Percentiles rank a stretch among this genome's conserved stretches.
Conservation (phyloP, 2,329 filamentous ascomycete species). For the Botrytis tulipae region DNA sequence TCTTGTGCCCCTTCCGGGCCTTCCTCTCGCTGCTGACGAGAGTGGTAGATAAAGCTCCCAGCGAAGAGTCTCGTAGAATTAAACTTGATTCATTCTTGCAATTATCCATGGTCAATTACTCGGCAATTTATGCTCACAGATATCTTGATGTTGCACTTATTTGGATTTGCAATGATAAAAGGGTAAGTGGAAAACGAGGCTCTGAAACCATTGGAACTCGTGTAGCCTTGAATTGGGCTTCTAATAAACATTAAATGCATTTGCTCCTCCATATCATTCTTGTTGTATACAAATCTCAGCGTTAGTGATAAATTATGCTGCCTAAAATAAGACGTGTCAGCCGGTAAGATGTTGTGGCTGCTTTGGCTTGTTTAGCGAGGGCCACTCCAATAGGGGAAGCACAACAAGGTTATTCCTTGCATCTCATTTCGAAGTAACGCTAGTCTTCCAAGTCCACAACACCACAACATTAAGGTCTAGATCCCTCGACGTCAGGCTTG, state of each 20-base stretch:
- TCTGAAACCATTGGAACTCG: neutral
- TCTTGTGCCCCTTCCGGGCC: neutral
- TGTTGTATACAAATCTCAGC: accelerated
- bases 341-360: neutral
- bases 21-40: neutral
- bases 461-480: neutral
- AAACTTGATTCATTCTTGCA: neutral
- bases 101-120: neutral
- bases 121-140: neutral
- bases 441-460: neutral
- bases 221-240: neutral
- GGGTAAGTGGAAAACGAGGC: neutral
- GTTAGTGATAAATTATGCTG: neutral
- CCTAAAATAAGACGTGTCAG: neutral
- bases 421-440: neutral
- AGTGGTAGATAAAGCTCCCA: neutral
- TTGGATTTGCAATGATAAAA: neutral
- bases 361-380: neutral
- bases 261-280: neutral
- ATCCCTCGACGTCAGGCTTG: accelerated
- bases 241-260: neutral
- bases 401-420: neutral
- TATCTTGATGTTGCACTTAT: neutral
- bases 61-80: neutral
- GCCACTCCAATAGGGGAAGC: neutral